Evolutionary conservation across 2,329 filamentous ascomycete genomes (phyloP), one percentile per base, ranked within the genome.

Genomic region (Arthrobotrys musiformis): DNA sequence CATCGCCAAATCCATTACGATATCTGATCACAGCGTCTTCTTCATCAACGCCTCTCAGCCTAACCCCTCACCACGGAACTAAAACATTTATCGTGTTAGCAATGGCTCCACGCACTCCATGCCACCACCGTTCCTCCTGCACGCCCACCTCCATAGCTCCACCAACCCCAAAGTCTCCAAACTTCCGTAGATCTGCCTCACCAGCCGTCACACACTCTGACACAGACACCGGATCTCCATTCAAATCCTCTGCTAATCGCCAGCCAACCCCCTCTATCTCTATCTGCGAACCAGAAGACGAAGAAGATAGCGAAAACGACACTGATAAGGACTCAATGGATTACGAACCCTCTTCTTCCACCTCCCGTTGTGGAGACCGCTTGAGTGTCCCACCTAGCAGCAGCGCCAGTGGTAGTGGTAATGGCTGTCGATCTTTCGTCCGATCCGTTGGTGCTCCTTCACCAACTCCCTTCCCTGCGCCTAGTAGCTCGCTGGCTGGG

Each of bases 381-480:
- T 13, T 54, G 19, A 22, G 2, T 22, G 17, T 56, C 15, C 50
- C 30, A 0, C 37, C 13, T 1, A 40, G 37, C 13, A 17, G 37
- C 13, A 3, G 33, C 9, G 17, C 13, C 13, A 17, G 37, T 7
- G 2, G 33, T 9, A 9, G 4, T 37, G 11, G 11, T 13, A 3
- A 2, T 7, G 11, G 50, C n/a, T n/a, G n/a, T n/a, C n/a, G n/a
- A 9, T 15, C 24, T 2, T 70, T 70, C 28, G 42, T 61, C 17
- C 33, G 66, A 13, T 70, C 66, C 19, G 17, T 26, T 15, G 66
- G 66, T 22, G 66, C 54, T 17, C 66, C 66, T 28, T 61, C 66
- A 7, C 66, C 66, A 13, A 37, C 1, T 13, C 0, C n/a, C 6
- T 19, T 19, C 7, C 30, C 30, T 0, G 22, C 37, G 50, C 15